Base-by-base conservation (phyloP, 2,329 filamentous ascomycete genomes). In the Nectriaceae sp. region DNA sequence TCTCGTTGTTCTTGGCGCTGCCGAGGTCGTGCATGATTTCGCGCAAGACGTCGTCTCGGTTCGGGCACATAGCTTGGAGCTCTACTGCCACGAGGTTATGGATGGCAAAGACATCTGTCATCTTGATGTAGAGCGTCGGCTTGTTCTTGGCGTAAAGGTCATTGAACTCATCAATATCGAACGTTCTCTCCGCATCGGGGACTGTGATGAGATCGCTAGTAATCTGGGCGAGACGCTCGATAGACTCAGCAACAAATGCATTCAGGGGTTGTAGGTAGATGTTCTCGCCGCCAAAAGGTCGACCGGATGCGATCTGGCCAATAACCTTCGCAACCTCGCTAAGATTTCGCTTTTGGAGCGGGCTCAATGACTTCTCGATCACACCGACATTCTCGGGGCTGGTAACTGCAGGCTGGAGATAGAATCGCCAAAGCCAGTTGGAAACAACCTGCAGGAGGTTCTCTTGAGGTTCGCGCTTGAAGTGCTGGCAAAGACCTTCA, bases 121-220 rank as follows among this genome's bases (percentile, higher is more conserved):
- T 93, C 74, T 99, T 99, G 76, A 99, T 96, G 75, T 97, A 99
- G n/a, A 99, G 78, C 0, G 93, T 97, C 5, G 94, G 94, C 70
- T 96, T 96, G 55, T 91, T 94, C 68, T 95, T 92, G 47, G 93
- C 89, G 66, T 97, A 97, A 5, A 99, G 80, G 65, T 99, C 94
- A 66, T 97, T 97, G 81, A 94, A 99, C 68, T 97, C 94, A 66
- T 99, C 94, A 66, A 99, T 97, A 69, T 97, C 92, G 65, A 97
- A 99, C 20, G 94, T 94, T 44, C 84, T 80, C 70, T 99, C 94
- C 0, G 90, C 89, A 61, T 94, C 87, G 13, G 88, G 85, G 11
- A 97, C 89, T 11, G 87, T 83, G 57, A 99, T 90, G 52, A 97
- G 71, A 26, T 87, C 83, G 39, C 79, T 80, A 71, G 89, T 89